phyloP scores from a whole-genome alignment of 257 asterid species.

The Prunella vulgaris region DNA sequence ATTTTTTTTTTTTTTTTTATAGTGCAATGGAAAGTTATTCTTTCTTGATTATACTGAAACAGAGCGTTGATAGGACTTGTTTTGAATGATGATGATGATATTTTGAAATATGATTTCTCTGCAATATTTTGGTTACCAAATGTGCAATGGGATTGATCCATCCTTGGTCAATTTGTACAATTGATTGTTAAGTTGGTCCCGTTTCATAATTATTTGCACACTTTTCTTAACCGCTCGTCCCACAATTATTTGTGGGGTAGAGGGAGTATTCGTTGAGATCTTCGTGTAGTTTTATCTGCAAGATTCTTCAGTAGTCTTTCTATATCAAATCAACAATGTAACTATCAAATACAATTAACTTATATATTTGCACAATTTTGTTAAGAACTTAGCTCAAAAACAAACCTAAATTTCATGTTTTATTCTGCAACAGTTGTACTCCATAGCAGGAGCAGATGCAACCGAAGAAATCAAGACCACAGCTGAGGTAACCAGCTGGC shows the following conservation, averaged over 20 bases:
- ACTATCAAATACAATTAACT: not conserved
- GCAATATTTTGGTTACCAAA: not conserved
- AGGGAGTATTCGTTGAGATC: no score
- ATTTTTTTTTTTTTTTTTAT: no score
- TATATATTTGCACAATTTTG: not conserved
- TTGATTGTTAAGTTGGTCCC: not conserved
- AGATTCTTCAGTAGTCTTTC: no score
- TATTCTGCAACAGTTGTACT: constrained; percentile 46
- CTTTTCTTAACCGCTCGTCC: no score
- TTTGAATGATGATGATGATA: no score
- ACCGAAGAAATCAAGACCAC: constrained; percentile 54
- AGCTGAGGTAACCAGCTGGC: constrained; percentile 60
- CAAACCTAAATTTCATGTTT: not conserved
- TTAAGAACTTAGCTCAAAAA: not conserved
- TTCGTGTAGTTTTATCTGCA: no score
- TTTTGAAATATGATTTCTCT: no score
- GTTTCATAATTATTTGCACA: no score
- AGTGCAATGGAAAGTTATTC: not conserved
- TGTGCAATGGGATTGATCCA: not conserved
- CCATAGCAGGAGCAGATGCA: constrained; percentile 64
- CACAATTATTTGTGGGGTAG: no score
- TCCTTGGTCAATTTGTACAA: not conserved
- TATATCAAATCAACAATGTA: no score
- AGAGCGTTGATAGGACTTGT: not conserved
- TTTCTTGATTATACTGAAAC: not conserved